Conservation (phyloP, 2,329 filamentous ascomycete species). For the Epichloe gansuensis region DNA sequence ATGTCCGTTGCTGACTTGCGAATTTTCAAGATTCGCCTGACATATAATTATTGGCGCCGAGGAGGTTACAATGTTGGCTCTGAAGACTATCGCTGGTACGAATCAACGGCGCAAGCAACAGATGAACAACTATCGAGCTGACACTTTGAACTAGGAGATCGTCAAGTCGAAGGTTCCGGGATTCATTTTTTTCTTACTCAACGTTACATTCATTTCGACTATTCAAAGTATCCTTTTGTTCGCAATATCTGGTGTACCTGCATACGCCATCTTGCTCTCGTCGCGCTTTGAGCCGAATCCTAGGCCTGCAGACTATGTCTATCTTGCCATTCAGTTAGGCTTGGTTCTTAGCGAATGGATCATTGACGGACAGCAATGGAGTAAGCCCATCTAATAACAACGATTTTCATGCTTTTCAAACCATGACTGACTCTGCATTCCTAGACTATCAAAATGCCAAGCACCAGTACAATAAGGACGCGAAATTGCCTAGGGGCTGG, state of each 20-base stretch:
- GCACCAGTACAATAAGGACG: constrained; percentile 57
- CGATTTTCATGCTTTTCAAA: neutral
- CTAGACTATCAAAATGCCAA: constrained; percentile 73
- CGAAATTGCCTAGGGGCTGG: constrained; percentile 54
- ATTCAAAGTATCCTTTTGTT: constrained; percentile 74
- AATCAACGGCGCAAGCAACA: neutral
- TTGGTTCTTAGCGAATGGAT: constrained; percentile 59
- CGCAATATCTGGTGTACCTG: constrained; percentile 59
- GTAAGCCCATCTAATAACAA: constrained; percentile 24
- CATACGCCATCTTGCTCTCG: constrained; percentile 69
- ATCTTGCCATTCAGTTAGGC: constrained; percentile 32
- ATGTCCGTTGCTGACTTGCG: neutral
- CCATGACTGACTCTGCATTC: neutral
- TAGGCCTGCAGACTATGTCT: constrained; percentile 34
- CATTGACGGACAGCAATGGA: constrained; percentile 89
- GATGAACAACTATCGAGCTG: neutral
- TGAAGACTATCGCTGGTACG: constrained; percentile 83
- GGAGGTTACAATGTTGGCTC: constrained; percentile 81
- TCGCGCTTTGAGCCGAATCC: constrained; percentile 46
- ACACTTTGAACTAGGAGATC: constrained; percentile 39
- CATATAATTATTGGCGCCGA: constrained; percentile 94
- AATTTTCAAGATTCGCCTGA: constrained; percentile 54
- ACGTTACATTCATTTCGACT: constrained; percentile 79
- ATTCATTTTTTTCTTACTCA: constrained; percentile 68
- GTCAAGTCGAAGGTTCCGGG: constrained; percentile 53